Base-by-base conservation (phyloP, 73 alveolate genomes). In the Paramecium bursaria region DNA sequence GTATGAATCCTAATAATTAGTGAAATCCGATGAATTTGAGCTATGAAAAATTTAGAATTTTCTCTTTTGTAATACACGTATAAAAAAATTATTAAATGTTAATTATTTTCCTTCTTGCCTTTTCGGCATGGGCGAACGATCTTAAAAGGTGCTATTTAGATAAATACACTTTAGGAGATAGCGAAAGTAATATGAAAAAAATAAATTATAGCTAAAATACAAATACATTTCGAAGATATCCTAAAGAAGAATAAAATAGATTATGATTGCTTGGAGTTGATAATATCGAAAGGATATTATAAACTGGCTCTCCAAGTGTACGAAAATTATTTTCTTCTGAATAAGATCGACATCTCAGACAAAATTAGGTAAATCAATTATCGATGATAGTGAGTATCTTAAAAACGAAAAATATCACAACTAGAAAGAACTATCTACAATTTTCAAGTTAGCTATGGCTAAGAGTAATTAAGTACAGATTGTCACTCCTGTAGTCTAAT, bases 31-130 rank as follows among this genome's bases (percentile, higher is more conserved):
- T n/a, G n/a, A n/a, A n/a, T n/a, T n/a, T n/a, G n/a, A n/a, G n/a
- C n/a, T n/a, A n/a, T n/a, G n/a, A n/a, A n/a, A n/a, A n/a, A n/a
- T n/a, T n/a, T n/a, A n/a, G n/a, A n/a, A n/a, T n/a, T n/a, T n/a
- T n/a, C n/a, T n/a, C n/a, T n/a, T n/a, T n/a, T n/a, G n/a, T n/a
- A 26, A 35, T 67, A 67, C 82, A 67, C 82, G 82, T 67, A 67
- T 39, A 39, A 39, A 39, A 67, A 67, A 39, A 67, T 67, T 39
- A 7, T 39, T 7, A 7, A 57, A 35, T 67, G 17, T 26, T 57
- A 19, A 22, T 67, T 19, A 7, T 47, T 21, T 42, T 67, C 46
- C 21, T 67, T 44, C 33, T 42, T 33, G 27, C 60, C 44, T 35
- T 67, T 19, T 11, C 44, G 4, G 57, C 82, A 30, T 67, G 39